These are phyloP conservation scores for Populus simonii DNA, from an alignment of 345 rosid species.

Conservation along the genomic window DNA sequence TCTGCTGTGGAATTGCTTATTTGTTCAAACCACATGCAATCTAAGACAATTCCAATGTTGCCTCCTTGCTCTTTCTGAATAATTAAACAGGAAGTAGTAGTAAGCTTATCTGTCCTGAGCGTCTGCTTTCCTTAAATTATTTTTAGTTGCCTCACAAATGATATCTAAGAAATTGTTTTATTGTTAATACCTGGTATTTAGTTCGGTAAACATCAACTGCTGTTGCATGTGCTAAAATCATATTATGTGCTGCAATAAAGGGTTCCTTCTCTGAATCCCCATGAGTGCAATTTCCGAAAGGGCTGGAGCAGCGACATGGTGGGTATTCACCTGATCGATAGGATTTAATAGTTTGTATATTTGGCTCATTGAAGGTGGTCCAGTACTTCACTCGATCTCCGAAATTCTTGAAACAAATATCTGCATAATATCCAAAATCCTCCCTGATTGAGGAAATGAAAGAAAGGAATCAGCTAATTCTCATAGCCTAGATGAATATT, in stretches of 20 bases:
- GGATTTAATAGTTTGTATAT: conserved; percentile 5
- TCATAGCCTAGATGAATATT: no score
- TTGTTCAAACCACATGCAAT: conserved; percentile 17
- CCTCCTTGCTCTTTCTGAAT: conserved; percentile 16
- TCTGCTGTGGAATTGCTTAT: conserved; percentile 18
- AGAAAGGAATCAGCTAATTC: neutral
- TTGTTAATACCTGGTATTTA: conserved; percentile 19
- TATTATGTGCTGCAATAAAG: conserved; percentile 24
- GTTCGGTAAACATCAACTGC: conserved; percentile 19
- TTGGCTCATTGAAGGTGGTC: conserved; percentile 27
- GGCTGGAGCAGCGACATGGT: conserved; percentile 23
- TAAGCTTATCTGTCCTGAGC: neutral
- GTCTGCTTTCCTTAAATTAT: neutral
- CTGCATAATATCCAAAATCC: conserved; percentile 22
- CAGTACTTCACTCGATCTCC: conserved; percentile 24
- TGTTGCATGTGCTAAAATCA: conserved; percentile 19
- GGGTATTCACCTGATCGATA: conserved; percentile 17
- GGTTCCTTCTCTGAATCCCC: conserved; percentile 25
- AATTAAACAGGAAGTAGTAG: neutral
- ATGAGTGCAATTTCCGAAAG: conserved; percentile 16
- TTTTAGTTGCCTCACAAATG: neutral
- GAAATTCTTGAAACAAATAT: conserved; percentile 17
- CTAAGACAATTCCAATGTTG: conserved; percentile 19
- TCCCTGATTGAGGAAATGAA: conserved; percentile 12
- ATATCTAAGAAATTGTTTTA: neutral